Evolutionary conservation across 768 basidiomycete species (phyloP), one percentile per base, ranked within the genome.

Genomic region (Phylloporus scabripes): DNA sequence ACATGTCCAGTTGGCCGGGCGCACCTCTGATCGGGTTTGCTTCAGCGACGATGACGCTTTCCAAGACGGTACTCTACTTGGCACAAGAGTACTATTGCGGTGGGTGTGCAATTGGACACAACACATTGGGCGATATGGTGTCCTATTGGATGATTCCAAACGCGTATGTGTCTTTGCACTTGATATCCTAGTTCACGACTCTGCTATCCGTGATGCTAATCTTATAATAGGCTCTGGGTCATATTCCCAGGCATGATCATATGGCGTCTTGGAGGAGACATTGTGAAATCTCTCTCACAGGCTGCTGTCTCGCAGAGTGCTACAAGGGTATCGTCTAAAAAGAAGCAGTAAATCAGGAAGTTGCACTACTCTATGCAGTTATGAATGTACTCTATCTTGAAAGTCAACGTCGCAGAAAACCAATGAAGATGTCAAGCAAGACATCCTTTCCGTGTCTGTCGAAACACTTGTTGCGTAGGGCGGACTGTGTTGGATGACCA

Each of bases 41-140:
- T n/a, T 74, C 80, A 1, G 82, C 76, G 2, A 65, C 76, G n/a
- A 83, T 91, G 84, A 94, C 92, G 0, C 68, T 92, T 36, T 78
- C 83, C 31, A 94, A 95, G 72, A 94, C 92, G 3, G 62, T 81
- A 6, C 74, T 95, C 17, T 95, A 94, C 67, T 80, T 78, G 75
- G 63, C 73, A 14, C 83, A 91, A 62, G 92, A 93, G 65, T 85
- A 84, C 65, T 90, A 74, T 60, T 90, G 88, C 64, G 74, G 76
- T 3, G 81, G 72, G 43, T 92, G 89, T 59, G 71, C 79, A 9
- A 70, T 83, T 23, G 89, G 89, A 8, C 92, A 95, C 61, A 94
- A 93, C 59, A 58, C 72, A 11, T 48, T 70, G 21, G 53, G 59
- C 39, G 73, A 75, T 28, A 64, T 87, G 38, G 17, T 86, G 24